Percentiles rank a stretch among this genome's conserved stretches.
Evolutionary conservation across 73 alveolate species (phyloP).

Genomic region (Symbiodinium pilosum): DNA sequence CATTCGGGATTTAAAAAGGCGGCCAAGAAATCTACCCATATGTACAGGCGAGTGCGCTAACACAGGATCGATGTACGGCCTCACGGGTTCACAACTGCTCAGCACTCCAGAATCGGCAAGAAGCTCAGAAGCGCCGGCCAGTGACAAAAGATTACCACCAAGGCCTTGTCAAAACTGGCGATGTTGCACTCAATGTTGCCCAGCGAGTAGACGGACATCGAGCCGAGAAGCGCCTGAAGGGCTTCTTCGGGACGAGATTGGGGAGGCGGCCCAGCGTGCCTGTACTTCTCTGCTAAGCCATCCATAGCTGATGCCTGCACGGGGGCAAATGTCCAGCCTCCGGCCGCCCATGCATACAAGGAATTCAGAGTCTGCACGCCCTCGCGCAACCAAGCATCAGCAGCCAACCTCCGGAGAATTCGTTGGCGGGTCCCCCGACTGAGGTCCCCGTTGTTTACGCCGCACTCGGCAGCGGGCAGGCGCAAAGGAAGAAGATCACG

Average conservation of each 20-base stretch:
- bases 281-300: too few species aligned
- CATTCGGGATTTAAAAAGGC: background rate
- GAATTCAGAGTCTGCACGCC: background rate
- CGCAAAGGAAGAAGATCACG: background rate
- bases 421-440: background rate
- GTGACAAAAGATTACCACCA: background rate
- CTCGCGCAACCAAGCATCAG: background rate
- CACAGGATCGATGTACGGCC: background rate
- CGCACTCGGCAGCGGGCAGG: background rate
- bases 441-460: background rate
- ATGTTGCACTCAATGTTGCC: background rate
- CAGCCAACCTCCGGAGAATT: background rate
- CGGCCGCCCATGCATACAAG: too few species aligned
- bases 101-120: background rate
- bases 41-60: background rate
- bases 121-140: background rate
- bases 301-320: too few species aligned
- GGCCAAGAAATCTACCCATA: background rate
- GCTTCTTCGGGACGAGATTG: background rate
- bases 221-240: conserved; percentile 9
- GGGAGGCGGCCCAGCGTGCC: background rate
- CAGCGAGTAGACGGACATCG: background rate
- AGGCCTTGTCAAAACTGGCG: background rate
- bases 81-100: background rate
- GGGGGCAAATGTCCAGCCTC: too few species aligned